Conservation (phyloP, 163 green algal genomes). For the Chlamydomonas reinhardtii region DNA sequence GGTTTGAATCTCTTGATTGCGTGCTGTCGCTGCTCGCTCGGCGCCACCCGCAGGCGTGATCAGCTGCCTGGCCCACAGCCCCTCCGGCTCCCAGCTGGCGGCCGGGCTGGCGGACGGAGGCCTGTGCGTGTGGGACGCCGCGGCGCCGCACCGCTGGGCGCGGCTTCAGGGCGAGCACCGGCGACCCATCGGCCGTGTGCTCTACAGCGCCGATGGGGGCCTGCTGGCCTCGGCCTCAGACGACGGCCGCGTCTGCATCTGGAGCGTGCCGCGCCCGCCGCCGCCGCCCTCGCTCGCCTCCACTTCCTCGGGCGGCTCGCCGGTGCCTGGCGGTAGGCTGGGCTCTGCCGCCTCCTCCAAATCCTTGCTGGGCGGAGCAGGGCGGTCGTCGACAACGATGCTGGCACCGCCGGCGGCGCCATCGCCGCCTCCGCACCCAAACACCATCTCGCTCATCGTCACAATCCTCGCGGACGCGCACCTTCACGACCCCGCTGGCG, state of each 20-base stretch:
- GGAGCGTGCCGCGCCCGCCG: neutral
- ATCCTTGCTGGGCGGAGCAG: no score
- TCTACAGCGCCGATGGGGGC: constrained; percentile 1
- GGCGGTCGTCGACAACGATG: no score
- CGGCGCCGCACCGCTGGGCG: neutral
- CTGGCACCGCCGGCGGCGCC: no score
- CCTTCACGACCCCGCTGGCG: neutral
- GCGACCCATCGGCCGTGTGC: constrained; percentile 15
- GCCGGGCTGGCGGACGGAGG: constrained; percentile 19
- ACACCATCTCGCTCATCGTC: neutral
- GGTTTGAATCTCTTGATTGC: no score
- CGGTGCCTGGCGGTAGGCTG: no score
- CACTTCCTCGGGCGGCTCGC: no score
- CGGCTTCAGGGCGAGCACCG: constrained; percentile 18
- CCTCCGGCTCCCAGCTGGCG: constrained; percentile 20
- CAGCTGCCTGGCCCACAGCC: constrained; percentile 34
- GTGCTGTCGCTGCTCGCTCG: no score
- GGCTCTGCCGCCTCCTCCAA: no score
- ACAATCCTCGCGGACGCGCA: constrained; percentile 11
- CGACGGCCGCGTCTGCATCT: constrained; percentile 41
- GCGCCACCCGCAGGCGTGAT: neutral
- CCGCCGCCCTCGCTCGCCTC: neutral
- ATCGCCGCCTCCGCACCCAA: neutral
- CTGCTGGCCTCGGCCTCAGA: constrained; percentile 34
- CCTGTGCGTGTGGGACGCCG: constrained; percentile 33